phyloP scores from a whole-genome alignment of 2,329 filamentous ascomycete species.

The Talaromyces sp. region DNA sequence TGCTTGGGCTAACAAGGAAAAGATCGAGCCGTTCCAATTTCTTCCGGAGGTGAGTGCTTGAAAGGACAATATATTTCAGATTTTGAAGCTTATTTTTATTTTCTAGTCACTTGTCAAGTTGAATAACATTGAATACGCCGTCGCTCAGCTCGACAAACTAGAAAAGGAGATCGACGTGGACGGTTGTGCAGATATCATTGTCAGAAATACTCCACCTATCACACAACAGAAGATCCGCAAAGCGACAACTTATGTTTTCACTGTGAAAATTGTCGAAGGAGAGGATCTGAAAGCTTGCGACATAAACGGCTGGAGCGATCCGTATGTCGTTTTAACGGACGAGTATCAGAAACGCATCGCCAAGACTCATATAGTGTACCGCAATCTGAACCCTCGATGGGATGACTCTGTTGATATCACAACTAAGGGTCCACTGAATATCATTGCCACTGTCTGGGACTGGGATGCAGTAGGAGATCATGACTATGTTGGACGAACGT shows the following conservation, averaged over 20 bases:
- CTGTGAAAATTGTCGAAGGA: conserved; percentile 96
- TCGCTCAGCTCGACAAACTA: conserved; percentile 84
- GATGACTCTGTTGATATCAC: conserved; percentile 96
- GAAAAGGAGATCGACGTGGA: conserved; percentile 90
- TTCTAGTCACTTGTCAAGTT: conserved; percentile 90
- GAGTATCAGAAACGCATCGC: conserved; percentile 96
- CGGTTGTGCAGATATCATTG: conserved; percentile 76
- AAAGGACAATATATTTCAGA: neutral
- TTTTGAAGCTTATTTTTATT: neutral
- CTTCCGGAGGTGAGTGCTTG: conserved; percentile 69
- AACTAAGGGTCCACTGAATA: conserved; percentile 82
- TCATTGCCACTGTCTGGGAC: conserved; percentile 97
- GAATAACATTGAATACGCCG: conserved; percentile 95
- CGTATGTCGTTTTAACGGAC: conserved; percentile 93
- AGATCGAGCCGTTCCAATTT: conserved; percentile 95
- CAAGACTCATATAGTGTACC: conserved; percentile 89
- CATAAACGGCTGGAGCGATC: conserved; percentile 87
- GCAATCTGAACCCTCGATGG: conserved; percentile 90
- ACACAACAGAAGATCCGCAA: conserved; percentile 64
- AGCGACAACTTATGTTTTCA: conserved; percentile 90
- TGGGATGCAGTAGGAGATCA: conserved; percentile 97
- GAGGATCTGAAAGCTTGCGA: conserved; percentile 99
- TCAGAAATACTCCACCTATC: conserved; percentile 64
- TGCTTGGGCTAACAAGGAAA: conserved; percentile 86
- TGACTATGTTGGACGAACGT: conserved; percentile 95